A percentile compares a stretch with the other conserved stretches of the same genome.
These are phyloP conservation scores for Dalechampia spathulata DNA, from an alignment of 441 rosid species.

Conservation along the genomic window DNA sequence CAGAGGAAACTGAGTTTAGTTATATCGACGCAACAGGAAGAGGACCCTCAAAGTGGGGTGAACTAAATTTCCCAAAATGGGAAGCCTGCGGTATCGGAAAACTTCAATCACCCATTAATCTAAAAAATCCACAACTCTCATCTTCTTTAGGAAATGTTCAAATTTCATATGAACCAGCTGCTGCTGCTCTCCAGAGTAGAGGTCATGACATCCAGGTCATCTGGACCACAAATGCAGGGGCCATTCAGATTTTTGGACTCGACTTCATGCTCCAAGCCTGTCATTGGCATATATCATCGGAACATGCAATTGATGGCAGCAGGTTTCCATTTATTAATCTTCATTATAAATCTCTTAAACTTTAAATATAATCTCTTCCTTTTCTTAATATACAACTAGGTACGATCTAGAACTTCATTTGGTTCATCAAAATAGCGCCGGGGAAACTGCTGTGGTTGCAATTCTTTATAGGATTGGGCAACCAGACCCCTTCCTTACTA, in stretches of 20 bases:
- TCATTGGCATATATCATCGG: constrained; percentile 72
- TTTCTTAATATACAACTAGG: too few relatives aligned
- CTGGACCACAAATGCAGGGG: constrained; percentile 62
- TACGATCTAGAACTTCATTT: constrained; percentile 50
- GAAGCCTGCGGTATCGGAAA: constrained; percentile 38
- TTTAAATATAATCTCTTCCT: too few relatives aligned
- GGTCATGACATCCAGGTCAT: constrained; percentile 33
- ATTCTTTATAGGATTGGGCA: constrained; percentile 43
- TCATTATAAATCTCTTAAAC: too few relatives aligned
- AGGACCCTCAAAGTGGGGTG: constrained; percentile 38
- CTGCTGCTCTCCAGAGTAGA: too few relatives aligned
- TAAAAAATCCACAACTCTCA: too few relatives aligned
- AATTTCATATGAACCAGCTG: constrained; percentile 13
- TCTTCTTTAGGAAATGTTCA: constrained; percentile 24
- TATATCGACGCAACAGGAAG: constrained; percentile 28
- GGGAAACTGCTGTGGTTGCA: constrained; percentile 38
- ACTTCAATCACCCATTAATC: constrained; percentile 62
- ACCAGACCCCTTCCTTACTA: constrained; percentile 45
- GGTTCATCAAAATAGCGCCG: constrained; percentile 34
- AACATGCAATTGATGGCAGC: constrained; percentile 45
- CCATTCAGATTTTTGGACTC: constrained; percentile 34
- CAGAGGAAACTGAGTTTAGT: constrained; percentile 36
- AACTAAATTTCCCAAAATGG: constrained; percentile 40
- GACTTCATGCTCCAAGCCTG: constrained; percentile 34
- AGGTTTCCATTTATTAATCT: constrained; percentile 23